phyloP scores from a whole-genome alignment of 2,329 filamentous ascomycete genomes.

The Aspergillus tamarii region DNA sequence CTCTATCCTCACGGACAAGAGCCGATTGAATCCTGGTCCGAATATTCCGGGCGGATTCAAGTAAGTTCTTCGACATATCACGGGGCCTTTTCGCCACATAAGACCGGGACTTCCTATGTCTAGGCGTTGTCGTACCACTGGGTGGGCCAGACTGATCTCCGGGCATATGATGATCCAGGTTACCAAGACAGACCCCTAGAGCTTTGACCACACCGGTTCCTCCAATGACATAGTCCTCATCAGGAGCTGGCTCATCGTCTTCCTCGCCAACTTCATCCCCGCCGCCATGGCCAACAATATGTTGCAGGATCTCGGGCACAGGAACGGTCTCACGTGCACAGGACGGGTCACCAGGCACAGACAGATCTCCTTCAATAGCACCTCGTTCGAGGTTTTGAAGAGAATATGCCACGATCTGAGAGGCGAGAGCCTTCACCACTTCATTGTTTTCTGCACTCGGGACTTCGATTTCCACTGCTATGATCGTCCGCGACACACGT shows the following conservation, averaged over 20 bases:
- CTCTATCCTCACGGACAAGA: slow-evolving; percentile 71
- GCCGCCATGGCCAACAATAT: slow-evolving; percentile 76
- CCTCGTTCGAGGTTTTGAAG: slow-evolving; percentile 85
- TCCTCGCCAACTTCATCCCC: slow-evolving; percentile 56
- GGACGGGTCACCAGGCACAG: slow-evolving; percentile 49
- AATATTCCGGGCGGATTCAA: slow-evolving; percentile 88
- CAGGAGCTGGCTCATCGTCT: slow-evolving; percentile 71
- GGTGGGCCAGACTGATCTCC: slow-evolving; percentile 46
- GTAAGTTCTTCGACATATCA: slow-evolving; percentile 89
- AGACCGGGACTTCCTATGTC: slow-evolving; percentile 53
- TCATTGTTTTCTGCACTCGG: slow-evolving; percentile 81
- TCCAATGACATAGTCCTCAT: slow-evolving; percentile 94
- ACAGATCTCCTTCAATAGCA: slow-evolving; percentile 64
- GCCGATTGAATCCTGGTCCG: slow-evolving; percentile 80
- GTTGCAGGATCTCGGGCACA: slow-evolving; percentile 82
- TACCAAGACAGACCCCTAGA: slow-evolving; percentile 84
- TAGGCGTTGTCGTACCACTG: slow-evolving; percentile 58
- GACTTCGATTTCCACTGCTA: slow-evolving; percentile 90
- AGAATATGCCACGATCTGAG: slow-evolving; percentile 93
- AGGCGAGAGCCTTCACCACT: slow-evolving; percentile 86
- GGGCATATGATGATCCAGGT: slow-evolving; percentile 62
- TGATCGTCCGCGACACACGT: slow-evolving; percentile 77
- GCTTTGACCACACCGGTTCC: slow-evolving; percentile 95
- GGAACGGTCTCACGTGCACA: slow-evolving; percentile 53
- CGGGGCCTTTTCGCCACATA: slow-evolving; percentile 70